Evolutionary conservation across 441 rosid species (phyloP).

Genomic region (Gossypium davidsonii): DNA sequence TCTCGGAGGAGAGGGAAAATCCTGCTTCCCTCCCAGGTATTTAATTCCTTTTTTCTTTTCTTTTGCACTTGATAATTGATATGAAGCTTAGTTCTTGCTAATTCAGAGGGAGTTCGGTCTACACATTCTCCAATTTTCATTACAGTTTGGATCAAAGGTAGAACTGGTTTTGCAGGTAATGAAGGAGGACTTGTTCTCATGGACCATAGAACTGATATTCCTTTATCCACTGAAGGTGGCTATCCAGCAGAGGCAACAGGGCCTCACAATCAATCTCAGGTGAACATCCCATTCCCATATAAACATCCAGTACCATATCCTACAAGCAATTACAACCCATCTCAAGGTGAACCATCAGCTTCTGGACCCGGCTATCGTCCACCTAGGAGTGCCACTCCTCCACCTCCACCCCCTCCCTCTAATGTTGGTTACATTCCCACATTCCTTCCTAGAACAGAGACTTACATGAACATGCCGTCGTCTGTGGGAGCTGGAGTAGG

Average conservation of each 20-base stretch:
- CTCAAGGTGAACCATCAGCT: slow-evolving; percentile 31
- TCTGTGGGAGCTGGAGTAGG: slow-evolving; percentile 26
- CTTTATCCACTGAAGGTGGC: slow-evolving; percentile 20
- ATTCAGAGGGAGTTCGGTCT: neutral
- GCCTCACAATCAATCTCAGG: slow-evolving; percentile 23
- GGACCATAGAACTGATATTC: slow-evolving; percentile 23
- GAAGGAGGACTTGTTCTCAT: slow-evolving; percentile 46
- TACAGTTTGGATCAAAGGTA: neutral
- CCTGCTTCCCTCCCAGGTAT: slow-evolving; percentile 38
- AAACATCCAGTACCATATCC: slow-evolving; percentile 29
- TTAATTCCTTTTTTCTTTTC: neutral
- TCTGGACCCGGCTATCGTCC: slow-evolving; percentile 37
- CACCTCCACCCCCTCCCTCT: slow-evolving; percentile 54
- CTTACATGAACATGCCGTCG: slow-evolving; percentile 50
- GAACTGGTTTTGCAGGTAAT: slow-evolving; percentile 35
- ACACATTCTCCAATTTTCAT: neutral
- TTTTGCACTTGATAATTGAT: neutral
- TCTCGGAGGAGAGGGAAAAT: slow-evolving; percentile 50
- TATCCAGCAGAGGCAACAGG: slow-evolving; percentile 16
- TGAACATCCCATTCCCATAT: slow-evolving; percentile 23
- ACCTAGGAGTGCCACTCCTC: slow-evolving; percentile 30
- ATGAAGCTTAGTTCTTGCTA: neutral
- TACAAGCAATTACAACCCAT: slow-evolving; percentile 29
- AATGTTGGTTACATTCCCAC: slow-evolving; percentile 53
- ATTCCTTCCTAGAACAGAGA: slow-evolving; percentile 38